Evolutionary conservation across 2,329 filamentous ascomycete genomes (phyloP).

Genomic region (Talaromyces sp.): DNA sequence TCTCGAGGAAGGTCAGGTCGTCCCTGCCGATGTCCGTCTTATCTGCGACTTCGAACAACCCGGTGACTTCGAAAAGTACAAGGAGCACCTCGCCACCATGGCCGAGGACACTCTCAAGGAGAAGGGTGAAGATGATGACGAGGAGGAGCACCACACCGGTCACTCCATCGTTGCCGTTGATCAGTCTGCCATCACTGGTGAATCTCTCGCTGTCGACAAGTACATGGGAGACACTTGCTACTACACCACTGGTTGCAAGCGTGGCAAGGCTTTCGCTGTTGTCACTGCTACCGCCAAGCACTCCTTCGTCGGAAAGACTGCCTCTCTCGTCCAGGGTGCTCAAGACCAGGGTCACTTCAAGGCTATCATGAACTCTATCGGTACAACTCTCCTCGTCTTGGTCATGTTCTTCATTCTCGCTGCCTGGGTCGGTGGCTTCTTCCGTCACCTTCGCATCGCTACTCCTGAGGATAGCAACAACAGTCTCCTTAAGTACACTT

Average conservation of each 20-base stretch:
- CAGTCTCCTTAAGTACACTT: conserved; percentile 61
- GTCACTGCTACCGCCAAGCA: conserved; percentile 61
- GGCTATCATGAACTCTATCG: conserved; percentile 73
- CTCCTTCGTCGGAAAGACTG: conserved; percentile 70
- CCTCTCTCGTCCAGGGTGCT: conserved; percentile 65
- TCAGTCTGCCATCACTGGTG: conserved; percentile 72
- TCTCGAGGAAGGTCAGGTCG: conserved; percentile 64
- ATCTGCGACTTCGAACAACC: conserved; percentile 66
- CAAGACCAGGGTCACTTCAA: conserved; percentile 73
- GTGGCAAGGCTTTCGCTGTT: conserved; percentile 66
- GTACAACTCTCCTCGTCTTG: conserved; percentile 64
- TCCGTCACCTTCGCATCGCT: conserved; percentile 58
- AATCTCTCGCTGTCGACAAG: conserved; percentile 59
- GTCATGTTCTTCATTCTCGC: conserved; percentile 69
- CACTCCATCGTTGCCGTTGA: conserved; percentile 63
- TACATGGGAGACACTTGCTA: conserved; percentile 67
- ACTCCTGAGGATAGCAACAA: conserved; percentile 44
- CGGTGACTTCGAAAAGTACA: conserved; percentile 61
- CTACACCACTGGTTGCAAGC: conserved; percentile 74
- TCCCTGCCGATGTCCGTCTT: conserved; percentile 63
- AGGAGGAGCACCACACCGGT: conserved; percentile 58
- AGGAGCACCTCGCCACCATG: conserved; percentile 56
- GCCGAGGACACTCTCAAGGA: conserved; percentile 55
- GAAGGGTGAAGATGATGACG: conserved; percentile 49
- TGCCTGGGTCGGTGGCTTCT: conserved; percentile 71